Evolutionary conservation across 2,329 filamentous ascomycete species (phyloP), one percentile per base, ranked within the genome.

Genomic region (Paramyrothecium roridum): DNA sequence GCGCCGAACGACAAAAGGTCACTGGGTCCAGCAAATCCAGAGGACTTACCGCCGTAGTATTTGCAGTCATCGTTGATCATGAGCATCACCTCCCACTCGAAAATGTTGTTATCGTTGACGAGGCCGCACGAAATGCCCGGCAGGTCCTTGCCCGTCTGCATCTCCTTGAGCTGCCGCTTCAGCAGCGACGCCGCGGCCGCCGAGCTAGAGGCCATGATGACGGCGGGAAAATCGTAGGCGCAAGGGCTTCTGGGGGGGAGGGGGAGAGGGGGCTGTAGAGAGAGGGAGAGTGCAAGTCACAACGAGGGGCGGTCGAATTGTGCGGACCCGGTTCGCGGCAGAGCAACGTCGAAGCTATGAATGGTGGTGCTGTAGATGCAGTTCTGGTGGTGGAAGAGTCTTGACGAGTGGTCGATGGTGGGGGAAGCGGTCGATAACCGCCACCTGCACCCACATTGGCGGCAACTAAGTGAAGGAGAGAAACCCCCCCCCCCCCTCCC

Each of bases 71-170:
- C 93, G 59, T 86, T 91, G 62, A 98, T 93, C 93, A 99, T 98
- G 58, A 99, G 85, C 90, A 97, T 96, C 20, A 98, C 92, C 73
- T 98, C 93, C 95, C 95, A 99, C 77, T 96, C 90, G 63, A 97
- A 97, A 11, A 98, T 86, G 70, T 96, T 96, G 75, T 78, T 89
- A 71, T 89, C 90, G 66, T 88, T 86, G 52, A 93, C 86, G 47
- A 99, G 79, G 0, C 95, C 95, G 66, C 91, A 96, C 59, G 92
- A 97, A 68, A 98, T 96, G 53, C 93, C 95, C 0, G 91, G 91
- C 49, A 98, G 89, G 73, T 96, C 92, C 70, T 92, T 93, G 71
- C 91, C 88, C 22, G 83, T 86, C 75, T 96, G 91, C 85, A 99
- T 98, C 70, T 96, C 88, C 78, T 96, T 96, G 61, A 98, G 85